Evolutionary conservation across 805 yeast species (phyloP).

Genomic region (Zygoascus tannicola): DNA sequence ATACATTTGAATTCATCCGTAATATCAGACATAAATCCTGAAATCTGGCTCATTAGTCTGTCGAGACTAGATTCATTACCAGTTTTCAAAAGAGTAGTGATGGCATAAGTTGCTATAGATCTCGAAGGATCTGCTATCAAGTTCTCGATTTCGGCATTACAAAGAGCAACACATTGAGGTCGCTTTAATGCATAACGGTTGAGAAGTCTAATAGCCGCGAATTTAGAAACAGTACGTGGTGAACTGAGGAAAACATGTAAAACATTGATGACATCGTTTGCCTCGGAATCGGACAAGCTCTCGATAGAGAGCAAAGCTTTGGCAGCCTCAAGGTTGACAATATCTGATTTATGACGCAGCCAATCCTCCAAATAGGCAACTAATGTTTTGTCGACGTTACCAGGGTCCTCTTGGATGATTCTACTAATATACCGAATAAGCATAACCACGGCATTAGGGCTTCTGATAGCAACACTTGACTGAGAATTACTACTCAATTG

Average conservation of each 20-base stretch:
- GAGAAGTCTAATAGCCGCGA: conserved; percentile 86
- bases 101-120: conserved; percentile 92
- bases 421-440: conserved; percentile 74
- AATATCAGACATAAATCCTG: conserved; percentile 84
- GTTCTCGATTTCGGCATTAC: conserved; percentile 78
- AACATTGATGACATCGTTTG: conserved; percentile 53
- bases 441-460: conserved; percentile 77
- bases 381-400: conserved; percentile 46
- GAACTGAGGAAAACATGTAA: conserved; percentile 72
- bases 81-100: conserved; percentile 89
- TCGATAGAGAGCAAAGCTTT: conserved; percentile 55
- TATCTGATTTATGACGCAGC: conserved; percentile 72
- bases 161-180: conserved; percentile 62
- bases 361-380: conserved; percentile 59
- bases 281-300: conserved; percentile 52
- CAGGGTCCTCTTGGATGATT: conserved; percentile 62
- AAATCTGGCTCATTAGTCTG: conserved; percentile 75
- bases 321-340: conserved; percentile 88
- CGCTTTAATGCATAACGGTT: conserved; percentile 74
- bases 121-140: conserved; percentile 83
- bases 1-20: conserved; percentile 93
- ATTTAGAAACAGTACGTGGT: conserved; percentile 82
- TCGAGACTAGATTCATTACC: conserved; percentile 88
- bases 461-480: conserved; percentile 50
- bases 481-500: conserved; percentile 41